Evolutionary conservation across 2,329 filamentous ascomycete species (phyloP), one percentile per base, ranked within the genome.

Genomic region (Ceratocystis cacaofunesta): DNA sequence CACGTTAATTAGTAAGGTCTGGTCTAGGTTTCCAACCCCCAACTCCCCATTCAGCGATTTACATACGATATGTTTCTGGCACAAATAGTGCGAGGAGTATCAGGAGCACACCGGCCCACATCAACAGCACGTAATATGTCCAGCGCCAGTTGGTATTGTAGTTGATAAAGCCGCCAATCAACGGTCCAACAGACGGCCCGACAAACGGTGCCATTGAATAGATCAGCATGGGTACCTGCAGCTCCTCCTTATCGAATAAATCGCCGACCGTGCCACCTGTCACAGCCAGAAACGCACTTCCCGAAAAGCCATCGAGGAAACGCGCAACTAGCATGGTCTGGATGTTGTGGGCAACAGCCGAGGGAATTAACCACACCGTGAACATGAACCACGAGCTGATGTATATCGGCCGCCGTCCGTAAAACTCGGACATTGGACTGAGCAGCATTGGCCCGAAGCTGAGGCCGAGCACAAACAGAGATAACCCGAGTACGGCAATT

Each of bases 241-340:
- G 82, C 69, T 89, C 80, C 66, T 86, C 77, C 60, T 81, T 80
- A 10, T 78, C 76, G 72, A 92, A 94, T 69, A 92, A 75, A 71
- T 95, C 91, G 43, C 90, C 88, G 17, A 95, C 89, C 0, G 89
- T 95, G 12, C 90, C 90, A 50, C 90, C 91, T 0, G 90, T 88
- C 1, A 96, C 90, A 66, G 82, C 82, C 67, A 88, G 73, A 69
- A 88, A 88, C 1, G 85, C 82, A 68, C 82, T 85, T 2, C 88
- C 88, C 0, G 86, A 79, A 43, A 92, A 77, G 2, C 89, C 89
- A 70, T 86, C 82, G 61, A 96, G 80, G 73, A 96, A 96, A 5
- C 92, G 84, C 17, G 81, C 80, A 15, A 95, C 77, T 63, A 96
- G 76, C 78, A 95, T 84, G 4, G 90, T 94, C 69, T 84, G 76